These are phyloP conservation scores for Peterozyma toletana DNA, from an alignment of 805 yeast species.

Conservation along the genomic window DNA sequence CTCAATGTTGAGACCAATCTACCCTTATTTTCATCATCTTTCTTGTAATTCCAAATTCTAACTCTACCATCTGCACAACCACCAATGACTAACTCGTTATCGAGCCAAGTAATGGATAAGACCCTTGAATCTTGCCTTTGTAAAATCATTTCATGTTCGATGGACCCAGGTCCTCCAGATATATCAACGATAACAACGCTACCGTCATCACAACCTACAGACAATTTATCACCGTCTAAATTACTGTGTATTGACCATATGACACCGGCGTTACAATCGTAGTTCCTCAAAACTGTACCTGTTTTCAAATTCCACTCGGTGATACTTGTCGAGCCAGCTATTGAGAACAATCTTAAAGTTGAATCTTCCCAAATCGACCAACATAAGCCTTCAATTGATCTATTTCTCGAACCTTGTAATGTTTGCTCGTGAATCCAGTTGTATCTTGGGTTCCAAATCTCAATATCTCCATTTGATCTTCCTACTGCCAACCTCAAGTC, in stretches of 20 bases:
- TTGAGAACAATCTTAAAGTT: conserved; percentile 71
- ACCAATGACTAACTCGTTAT: conserved; percentile 62
- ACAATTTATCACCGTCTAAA: conserved; percentile 52
- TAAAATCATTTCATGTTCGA: conserved; percentile 69
- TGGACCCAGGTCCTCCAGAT: conserved; percentile 77
- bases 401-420: conserved; percentile 72
- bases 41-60: conserved; percentile 64
- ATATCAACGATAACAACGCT: conserved; percentile 76
- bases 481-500: conserved; percentile 83
- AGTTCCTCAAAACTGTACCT: conserved; percentile 65
- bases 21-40: conserved; percentile 39
- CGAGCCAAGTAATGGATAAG: conserved; percentile 70
- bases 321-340: conserved; percentile 86
- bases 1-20: conserved; percentile 78
- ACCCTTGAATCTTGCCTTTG: conserved; percentile 83
- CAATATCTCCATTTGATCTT: conserved; percentile 89
- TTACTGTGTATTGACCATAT: conserved; percentile 83
- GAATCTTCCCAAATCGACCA: conserved; percentile 56
- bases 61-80: conserved; percentile 96
- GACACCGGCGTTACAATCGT: conserved; percentile 88
- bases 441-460: conserved; percentile 85
- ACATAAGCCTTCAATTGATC: conserved; percentile 83
- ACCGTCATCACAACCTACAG: conserved; percentile 96
- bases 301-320: conserved; percentile 88
- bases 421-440: conserved; percentile 75